Conservation (phyloP, 169 alveolate genomes). For the Perkinsus olseni region DNA sequence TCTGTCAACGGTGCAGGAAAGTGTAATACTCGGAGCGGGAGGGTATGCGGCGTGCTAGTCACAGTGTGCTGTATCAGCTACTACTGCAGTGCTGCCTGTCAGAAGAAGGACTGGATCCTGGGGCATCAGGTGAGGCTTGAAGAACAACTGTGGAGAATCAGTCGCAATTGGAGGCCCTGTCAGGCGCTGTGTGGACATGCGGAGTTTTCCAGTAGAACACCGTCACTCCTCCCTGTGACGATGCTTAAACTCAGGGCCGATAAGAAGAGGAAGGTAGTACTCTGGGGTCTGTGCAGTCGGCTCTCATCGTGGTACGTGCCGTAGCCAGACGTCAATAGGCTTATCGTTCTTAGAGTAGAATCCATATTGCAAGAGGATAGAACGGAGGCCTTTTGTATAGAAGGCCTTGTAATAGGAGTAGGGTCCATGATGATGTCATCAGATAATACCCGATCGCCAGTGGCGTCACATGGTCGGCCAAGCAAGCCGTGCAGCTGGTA, state of each 20-base stretch:
- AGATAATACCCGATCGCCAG: background rate
- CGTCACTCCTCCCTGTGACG: background rate
- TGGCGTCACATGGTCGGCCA: background rate
- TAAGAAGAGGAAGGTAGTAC: background rate
- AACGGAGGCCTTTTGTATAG: background rate
- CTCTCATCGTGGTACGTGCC: too few relatives aligned
- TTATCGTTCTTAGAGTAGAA: too few relatives aligned
- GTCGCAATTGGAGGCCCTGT: background rate
- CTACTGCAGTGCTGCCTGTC: background rate
- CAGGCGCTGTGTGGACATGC: background rate
- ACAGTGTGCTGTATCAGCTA: background rate
- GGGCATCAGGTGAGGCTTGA: background rate
- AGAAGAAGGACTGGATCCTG: background rate
- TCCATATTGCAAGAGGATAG: background rate
- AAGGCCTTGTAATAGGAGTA: background rate
- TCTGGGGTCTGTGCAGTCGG: background rate
- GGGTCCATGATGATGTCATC: background rate
- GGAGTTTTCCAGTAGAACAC: background rate
- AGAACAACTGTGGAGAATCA: background rate
- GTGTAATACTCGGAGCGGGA: background rate
- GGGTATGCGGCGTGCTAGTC: background rate
- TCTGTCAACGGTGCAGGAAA: background rate
- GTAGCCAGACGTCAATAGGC: too few relatives aligned
- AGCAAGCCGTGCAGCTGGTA: background rate
- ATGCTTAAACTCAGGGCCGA: background rate